These are phyloP conservation scores for Alternaria consortialis DNA, from an alignment of 2,329 filamentous ascomycete genomes.

Conservation along the genomic window DNA sequence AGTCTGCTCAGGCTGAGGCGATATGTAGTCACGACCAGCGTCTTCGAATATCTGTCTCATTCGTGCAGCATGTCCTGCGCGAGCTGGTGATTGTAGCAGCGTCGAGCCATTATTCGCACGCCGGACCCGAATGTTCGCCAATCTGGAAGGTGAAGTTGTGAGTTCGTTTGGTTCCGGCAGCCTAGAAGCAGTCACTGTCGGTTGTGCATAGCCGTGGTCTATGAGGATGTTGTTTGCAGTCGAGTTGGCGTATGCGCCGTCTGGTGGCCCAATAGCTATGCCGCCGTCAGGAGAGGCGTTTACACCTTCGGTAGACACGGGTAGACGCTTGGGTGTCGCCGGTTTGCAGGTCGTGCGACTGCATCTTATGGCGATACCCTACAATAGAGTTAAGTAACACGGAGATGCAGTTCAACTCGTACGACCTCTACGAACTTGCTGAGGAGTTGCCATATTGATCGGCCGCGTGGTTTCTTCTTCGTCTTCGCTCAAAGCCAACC, in stretches of 20 bases:
- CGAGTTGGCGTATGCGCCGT: background rate
- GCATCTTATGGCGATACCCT: constrained; percentile 11
- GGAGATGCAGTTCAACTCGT: background rate
- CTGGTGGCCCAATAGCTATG: constrained; percentile 8
- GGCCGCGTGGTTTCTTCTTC: background rate
- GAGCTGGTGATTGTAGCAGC: constrained; percentile 41
- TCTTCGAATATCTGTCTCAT: constrained; percentile 44
- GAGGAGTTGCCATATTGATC: constrained; percentile 9
- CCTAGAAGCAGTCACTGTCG: background rate
- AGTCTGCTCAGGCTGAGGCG: background rate
- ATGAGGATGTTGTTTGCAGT: background rate
- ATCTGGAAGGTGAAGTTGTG: constrained; percentile 9
- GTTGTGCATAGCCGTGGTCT: background rate
- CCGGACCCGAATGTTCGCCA: constrained; percentile 37
- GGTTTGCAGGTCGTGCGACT: constrained; percentile 1
- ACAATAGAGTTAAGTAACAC: constrained; percentile 13
- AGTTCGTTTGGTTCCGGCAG: background rate
- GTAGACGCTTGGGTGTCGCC: constrained; percentile 8
- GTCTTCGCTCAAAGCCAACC: background rate
- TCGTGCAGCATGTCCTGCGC: constrained; percentile 36
- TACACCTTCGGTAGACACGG: background rate
- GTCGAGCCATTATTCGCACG: constrained; percentile 28
- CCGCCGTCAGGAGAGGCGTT: constrained; percentile 7
- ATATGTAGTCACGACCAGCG: constrained; percentile 14
- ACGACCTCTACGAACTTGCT: constrained; percentile 19